Evolutionary conservation across 2,329 filamentous ascomycete genomes (phyloP).

Genomic region (Helotiales sp.): DNA sequence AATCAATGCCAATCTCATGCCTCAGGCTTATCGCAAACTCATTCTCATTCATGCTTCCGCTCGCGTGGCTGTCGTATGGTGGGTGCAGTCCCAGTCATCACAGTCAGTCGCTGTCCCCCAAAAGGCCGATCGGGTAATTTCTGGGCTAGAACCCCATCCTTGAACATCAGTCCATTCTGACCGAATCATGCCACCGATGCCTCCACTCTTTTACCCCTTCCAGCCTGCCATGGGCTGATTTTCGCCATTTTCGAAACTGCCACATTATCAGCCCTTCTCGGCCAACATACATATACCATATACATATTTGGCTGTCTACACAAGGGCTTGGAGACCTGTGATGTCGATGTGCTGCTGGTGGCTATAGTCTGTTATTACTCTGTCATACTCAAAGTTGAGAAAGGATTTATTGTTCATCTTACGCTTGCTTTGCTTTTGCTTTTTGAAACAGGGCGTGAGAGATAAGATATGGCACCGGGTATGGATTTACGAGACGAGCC

Average conservation of each 20-base stretch:
- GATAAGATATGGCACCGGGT: constrained; percentile 21
- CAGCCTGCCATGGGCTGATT: constrained; percentile 12
- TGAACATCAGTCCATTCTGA: constrained; percentile 13
- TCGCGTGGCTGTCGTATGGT: too few species aligned
- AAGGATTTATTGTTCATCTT: too few species aligned
- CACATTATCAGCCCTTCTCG: background rate
- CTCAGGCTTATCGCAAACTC: too few species aligned
- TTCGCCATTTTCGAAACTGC: background rate
- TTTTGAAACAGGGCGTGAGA: background rate
- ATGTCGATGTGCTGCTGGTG: background rate
- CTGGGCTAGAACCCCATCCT: constrained; percentile 12
- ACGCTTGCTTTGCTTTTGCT: too few species aligned
- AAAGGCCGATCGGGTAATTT: background rate
- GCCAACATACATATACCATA: background rate
- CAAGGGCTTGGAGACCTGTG: too few species aligned
- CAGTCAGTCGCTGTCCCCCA: too few species aligned
- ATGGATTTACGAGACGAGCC: constrained; percentile 10
- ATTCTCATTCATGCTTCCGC: too few species aligned
- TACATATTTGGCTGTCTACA: background rate
- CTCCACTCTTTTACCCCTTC: constrained; percentile 11
- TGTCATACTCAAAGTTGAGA: background rate
- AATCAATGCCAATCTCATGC: too few species aligned
- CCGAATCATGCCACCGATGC: constrained; percentile 11
- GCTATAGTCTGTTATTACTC: background rate
- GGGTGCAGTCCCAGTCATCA: too few species aligned